phyloP scores from a whole-genome alignment of 805 yeast genomes.

The Lipomyces lipofer region DNA sequence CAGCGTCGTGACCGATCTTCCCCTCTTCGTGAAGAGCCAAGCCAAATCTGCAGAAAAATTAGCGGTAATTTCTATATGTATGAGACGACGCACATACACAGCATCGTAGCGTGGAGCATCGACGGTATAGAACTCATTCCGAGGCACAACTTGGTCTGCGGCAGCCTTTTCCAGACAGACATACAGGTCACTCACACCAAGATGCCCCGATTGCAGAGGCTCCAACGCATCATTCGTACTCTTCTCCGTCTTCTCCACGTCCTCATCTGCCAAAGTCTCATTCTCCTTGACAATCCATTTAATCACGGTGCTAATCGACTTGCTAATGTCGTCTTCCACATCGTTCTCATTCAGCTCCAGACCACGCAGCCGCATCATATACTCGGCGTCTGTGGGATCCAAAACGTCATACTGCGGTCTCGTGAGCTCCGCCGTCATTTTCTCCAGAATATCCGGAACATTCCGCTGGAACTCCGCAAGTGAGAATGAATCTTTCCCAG shows the following conservation, averaged over 20 bases:
- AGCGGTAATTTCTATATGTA: not conserved
- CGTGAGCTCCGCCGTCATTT: slow-evolving; percentile 1
- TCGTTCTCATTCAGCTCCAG: not conserved
- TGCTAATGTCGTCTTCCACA: slow-evolving; percentile 7
- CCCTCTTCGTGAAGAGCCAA: slow-evolving; percentile 14
- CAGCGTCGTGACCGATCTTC: slow-evolving; percentile 14
- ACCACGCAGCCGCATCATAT: slow-evolving; percentile 11
- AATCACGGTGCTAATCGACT: too few species aligned
- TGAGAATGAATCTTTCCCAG: not conserved
- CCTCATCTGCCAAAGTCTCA: too few species aligned
- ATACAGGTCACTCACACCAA: too few species aligned
- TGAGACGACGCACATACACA: not conserved
- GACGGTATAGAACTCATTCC: not conserved
- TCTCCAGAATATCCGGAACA: not conserved
- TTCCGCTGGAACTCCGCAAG: too few species aligned
- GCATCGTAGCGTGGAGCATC: slow-evolving; percentile 1
- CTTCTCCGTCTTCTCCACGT: not conserved
- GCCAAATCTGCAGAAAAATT: slow-evolving; percentile 9
- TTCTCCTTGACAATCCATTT: slow-evolving; percentile 13
- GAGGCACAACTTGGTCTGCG: not conserved
- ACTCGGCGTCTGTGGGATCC: slow-evolving; percentile 10
- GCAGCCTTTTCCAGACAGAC: too few species aligned
- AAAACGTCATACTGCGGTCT: not conserved
- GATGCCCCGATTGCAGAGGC: too few species aligned
- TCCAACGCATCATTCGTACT: not conserved